Evolutionary conservation across 1,139 yeast species (phyloP).

Genomic region (Yamadazyma triangularis): DNA sequence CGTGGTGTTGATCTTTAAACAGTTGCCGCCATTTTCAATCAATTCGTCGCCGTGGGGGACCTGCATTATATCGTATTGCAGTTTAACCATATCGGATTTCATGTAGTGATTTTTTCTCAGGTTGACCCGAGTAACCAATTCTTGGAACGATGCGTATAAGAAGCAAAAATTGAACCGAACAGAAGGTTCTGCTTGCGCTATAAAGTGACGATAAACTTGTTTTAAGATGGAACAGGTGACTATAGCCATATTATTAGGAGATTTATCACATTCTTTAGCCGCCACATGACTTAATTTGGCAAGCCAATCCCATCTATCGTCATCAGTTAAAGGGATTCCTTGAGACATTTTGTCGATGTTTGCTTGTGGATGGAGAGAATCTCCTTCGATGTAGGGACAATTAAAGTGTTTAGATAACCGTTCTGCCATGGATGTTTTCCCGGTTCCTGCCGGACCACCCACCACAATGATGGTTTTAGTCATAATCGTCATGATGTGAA

Average conservation of each 20-base stretch:
- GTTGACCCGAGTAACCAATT: constrained; percentile 54
- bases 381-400: constrained; percentile 79
- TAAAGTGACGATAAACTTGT: constrained; percentile 59
- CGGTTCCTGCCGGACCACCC: constrained; percentile 96
- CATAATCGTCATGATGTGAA: constrained; percentile 5
- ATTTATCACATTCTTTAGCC: constrained; percentile 27
- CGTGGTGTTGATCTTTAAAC: constrained; percentile 35
- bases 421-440: constrained; percentile 78
- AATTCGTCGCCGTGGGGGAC: constrained; percentile 50
- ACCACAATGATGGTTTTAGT: constrained; percentile 34
- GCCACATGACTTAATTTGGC: constrained; percentile 42
- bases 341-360: constrained; percentile 79
- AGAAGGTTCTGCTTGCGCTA: constrained; percentile 27
- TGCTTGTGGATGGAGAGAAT: constrained; percentile 63
- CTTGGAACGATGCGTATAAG: constrained; percentile 60
- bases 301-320: constrained; percentile 92
- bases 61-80: constrained; percentile 73
- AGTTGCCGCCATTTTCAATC: constrained; percentile 33
- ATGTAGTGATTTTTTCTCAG: constrained; percentile 73
- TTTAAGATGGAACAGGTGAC: constrained; percentile 87
- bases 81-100: constrained; percentile 78
- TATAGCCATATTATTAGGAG: constrained; percentile 33
- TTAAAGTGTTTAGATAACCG: constrained; percentile 38
- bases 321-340: constrained; percentile 80
- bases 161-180: constrained; percentile 57